These are phyloP conservation scores for Plasmodium knowlesi DNA, from an alignment of 169 alveolate species.

Conservation along the genomic window DNA sequence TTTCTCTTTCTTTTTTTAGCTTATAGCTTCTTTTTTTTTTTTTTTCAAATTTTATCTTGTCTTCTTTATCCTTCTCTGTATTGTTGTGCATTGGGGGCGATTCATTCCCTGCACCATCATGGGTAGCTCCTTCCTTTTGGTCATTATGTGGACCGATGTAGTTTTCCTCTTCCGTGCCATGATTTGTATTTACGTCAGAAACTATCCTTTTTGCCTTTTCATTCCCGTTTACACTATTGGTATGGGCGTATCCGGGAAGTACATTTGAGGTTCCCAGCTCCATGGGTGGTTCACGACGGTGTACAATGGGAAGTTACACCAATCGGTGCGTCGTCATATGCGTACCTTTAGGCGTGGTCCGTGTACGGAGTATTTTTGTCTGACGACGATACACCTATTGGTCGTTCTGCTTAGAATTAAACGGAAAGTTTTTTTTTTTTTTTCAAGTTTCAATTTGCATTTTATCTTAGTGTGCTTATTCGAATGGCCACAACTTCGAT, in stretches of 20 bases:
- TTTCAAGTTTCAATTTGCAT: neutral
- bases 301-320: neutral
- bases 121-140: neutral
- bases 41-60: constrained; percentile 54
- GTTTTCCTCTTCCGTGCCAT: neutral
- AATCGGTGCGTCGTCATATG: neutral
- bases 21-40: constrained; percentile 42
- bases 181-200: neutral
- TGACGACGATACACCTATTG: neutral
- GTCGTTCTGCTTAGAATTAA: neutral
- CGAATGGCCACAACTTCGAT: neutral
- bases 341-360: neutral
- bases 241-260: neutral
- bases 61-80: constrained; percentile 20
- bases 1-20: constrained; percentile 60
- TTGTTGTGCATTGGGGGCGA: neutral
- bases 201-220: neutral
- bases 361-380: neutral
- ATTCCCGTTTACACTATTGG: neutral
- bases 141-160: neutral
- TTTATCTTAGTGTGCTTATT: neutral
- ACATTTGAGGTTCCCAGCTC: neutral
- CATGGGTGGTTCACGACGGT: neutral
- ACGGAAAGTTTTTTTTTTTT: neutral
- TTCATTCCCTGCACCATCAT: neutral